Evolutionary conservation across 2,329 filamentous ascomycete species (phyloP).

Genomic region (Fusarium papillatum): DNA sequence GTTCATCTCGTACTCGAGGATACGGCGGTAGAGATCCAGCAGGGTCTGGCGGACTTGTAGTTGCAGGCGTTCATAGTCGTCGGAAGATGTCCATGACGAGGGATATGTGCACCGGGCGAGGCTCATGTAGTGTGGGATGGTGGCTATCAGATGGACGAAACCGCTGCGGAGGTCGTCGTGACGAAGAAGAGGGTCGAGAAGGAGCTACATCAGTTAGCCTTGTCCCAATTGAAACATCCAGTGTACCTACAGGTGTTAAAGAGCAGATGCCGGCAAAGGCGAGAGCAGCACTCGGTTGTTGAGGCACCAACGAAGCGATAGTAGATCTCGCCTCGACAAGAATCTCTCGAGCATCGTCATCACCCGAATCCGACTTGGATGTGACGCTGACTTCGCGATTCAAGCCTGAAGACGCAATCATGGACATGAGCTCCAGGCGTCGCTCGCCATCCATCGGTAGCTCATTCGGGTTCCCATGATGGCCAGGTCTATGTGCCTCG

Average conservation of each 20-base stretch:
- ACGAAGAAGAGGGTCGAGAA: constrained; percentile 51
- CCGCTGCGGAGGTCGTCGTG: constrained; percentile 47
- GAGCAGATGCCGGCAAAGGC: constrained; percentile 54
- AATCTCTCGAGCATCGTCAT: constrained; percentile 45
- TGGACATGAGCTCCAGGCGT: constrained; percentile 45
- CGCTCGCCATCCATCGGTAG: constrained; percentile 40
- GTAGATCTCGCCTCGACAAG: constrained; percentile 45
- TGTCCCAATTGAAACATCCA: neutral
- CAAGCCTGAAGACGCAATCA: constrained; percentile 48
- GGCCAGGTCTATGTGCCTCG: constrained; percentile 46
- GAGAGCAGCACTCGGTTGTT: constrained; percentile 47
- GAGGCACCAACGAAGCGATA: constrained; percentile 42
- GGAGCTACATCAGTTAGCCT: constrained; percentile 43
- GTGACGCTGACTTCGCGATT: constrained; percentile 42
- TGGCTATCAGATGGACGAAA: constrained; percentile 48
- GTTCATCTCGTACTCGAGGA: constrained; percentile 56
- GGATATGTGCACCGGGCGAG: constrained; percentile 44
- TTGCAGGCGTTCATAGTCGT: constrained; percentile 40
- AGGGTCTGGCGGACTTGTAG: constrained; percentile 40
- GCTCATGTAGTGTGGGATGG: constrained; percentile 52
- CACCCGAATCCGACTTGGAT: constrained; percentile 43
- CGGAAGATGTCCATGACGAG: constrained; percentile 40
- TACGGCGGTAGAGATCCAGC: constrained; percentile 46
- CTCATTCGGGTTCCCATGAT: constrained; percentile 43
- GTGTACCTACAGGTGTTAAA: constrained; percentile 51